Evolutionary conservation across 202 grass and related monocot species (phyloP).

Genomic region (Miscanthus sacchariflorus): DNA sequence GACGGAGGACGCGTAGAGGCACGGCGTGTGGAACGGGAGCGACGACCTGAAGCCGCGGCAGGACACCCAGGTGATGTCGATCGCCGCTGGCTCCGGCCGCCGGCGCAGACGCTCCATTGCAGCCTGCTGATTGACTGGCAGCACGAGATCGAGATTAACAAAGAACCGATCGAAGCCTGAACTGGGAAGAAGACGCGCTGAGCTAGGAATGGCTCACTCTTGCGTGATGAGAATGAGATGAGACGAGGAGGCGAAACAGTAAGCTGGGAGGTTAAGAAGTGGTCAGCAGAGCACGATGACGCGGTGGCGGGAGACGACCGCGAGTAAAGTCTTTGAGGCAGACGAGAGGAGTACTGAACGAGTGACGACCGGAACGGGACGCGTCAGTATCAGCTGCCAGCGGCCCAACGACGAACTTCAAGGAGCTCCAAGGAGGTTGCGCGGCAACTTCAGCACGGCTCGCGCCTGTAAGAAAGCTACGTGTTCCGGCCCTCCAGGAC

Average conservation of each 20-base stretch:
- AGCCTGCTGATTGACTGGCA: not conserved
- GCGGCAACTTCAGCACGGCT: constrained; percentile 31
- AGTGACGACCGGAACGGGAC: not conserved
- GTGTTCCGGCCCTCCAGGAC: not conserved
- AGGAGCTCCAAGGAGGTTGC: constrained; percentile 21
- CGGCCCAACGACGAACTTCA: not conserved
- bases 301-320: constrained; percentile 46
- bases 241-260: not conserved
- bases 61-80: constrained; percentile 67
- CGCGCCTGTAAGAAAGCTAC: constrained; percentile 1
- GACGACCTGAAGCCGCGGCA: constrained; percentile 60
- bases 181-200: not conserved
- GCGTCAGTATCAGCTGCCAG: not conserved
- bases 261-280: constrained; percentile 24
- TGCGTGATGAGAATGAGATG: not conserved
- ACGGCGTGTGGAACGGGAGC: constrained; percentile 61
- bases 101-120: constrained; percentile 30
- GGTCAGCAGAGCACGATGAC: not conserved
- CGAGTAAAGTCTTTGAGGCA: not conserved
- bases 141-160: not conserved
- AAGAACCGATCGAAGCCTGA: not conserved
- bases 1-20: constrained; percentile 63
- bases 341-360: not conserved
- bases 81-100: constrained; percentile 49
- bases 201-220: not conserved